Percentiles rank a stretch among this genome's conserved stretches.
Evolutionary conservation across 2,329 filamentous ascomycete genomes (phyloP).

Genomic region (Colletotrichum scovillei): DNA sequence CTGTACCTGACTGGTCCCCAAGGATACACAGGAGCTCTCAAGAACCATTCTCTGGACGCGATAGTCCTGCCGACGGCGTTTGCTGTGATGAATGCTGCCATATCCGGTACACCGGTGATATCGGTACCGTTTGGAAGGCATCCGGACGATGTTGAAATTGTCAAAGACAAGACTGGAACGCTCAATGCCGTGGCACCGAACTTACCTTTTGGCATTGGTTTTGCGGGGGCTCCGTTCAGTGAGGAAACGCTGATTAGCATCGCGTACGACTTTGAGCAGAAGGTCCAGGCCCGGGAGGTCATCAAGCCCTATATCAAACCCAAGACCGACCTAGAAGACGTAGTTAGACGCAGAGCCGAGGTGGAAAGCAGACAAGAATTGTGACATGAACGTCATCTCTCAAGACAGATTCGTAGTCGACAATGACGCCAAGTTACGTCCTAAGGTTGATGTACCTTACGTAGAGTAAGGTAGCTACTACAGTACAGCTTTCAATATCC

Average conservation of each 20-base stretch:
- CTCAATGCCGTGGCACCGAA: conserved; percentile 65
- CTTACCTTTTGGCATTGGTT: conserved; percentile 70
- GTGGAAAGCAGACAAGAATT: neutral
- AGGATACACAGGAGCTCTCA: conserved; percentile 69
- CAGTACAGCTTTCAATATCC: neutral
- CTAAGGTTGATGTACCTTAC: too few species aligned
- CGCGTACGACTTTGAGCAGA: conserved; percentile 77
- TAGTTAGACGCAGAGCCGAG: conserved; percentile 45
- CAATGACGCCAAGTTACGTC: neutral
- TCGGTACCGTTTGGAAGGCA: conserved; percentile 71
- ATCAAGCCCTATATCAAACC: conserved; percentile 45
- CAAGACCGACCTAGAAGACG: conserved; percentile 44
- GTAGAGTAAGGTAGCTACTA: too few species aligned
- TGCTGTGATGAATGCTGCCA: conserved; percentile 59
- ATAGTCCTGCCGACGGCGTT: conserved; percentile 68
- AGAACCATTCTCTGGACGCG: conserved; percentile 68
- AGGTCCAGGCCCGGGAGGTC: conserved; percentile 49
- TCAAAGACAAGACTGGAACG: conserved; percentile 57
- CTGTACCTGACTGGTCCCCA: conserved; percentile 64
- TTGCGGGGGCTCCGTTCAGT: conserved; percentile 69
- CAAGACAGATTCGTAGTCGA: neutral
- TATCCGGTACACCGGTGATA: conserved; percentile 70
- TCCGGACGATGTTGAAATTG: conserved; percentile 58
- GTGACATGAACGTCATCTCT: neutral
- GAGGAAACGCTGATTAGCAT: conserved; percentile 72